A percentile compares a stretch with the other conserved stretches of the same genome.
phyloP scores from a whole-genome alignment of 139 green algal genomes.

The Chlamydomonas sp. region DNA sequence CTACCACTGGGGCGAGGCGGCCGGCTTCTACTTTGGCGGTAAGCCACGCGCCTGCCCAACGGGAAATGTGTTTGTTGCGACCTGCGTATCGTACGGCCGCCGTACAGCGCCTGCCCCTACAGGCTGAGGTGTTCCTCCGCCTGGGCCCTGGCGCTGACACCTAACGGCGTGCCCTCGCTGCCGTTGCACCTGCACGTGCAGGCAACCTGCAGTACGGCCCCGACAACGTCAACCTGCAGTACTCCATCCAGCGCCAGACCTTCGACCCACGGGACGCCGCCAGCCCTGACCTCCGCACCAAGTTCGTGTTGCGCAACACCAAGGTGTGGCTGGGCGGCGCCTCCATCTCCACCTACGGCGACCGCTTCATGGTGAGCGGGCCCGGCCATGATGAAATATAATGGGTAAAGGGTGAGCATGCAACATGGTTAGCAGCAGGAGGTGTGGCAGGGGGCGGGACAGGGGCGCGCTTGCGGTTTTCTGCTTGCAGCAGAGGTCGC shows the following conservation, averaged over 20 bases:
- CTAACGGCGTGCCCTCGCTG: too few relatives aligned
- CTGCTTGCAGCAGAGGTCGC: too few relatives aligned
- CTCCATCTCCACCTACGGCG: neutral
- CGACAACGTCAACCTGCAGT: neutral
- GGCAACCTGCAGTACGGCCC: neutral
- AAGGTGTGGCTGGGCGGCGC: slow-evolving; percentile 4
- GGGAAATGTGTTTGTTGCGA: too few relatives aligned
- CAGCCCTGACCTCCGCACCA: neutral
- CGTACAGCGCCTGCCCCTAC: too few relatives aligned
- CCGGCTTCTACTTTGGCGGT: neutral
- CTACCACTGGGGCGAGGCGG: neutral
- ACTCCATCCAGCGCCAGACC: neutral
- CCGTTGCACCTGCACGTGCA: neutral
- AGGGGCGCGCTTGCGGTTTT: too few relatives aligned
- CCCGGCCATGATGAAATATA: too few relatives aligned
- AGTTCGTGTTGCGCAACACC: neutral
- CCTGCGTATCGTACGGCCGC: too few relatives aligned
- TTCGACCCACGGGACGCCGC: neutral
- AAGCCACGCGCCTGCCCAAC: neutral
- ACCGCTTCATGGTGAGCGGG: neutral
- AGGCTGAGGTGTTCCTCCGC: too few relatives aligned
- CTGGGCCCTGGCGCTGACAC: too few relatives aligned
- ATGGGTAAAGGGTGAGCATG: too few relatives aligned
- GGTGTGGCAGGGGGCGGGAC: too few relatives aligned
- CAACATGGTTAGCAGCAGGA: too few relatives aligned